Evolutionary conservation across 371 early-diverging fungal species (phyloP).

Genomic region (Sporodiniella umbellata): DNA sequence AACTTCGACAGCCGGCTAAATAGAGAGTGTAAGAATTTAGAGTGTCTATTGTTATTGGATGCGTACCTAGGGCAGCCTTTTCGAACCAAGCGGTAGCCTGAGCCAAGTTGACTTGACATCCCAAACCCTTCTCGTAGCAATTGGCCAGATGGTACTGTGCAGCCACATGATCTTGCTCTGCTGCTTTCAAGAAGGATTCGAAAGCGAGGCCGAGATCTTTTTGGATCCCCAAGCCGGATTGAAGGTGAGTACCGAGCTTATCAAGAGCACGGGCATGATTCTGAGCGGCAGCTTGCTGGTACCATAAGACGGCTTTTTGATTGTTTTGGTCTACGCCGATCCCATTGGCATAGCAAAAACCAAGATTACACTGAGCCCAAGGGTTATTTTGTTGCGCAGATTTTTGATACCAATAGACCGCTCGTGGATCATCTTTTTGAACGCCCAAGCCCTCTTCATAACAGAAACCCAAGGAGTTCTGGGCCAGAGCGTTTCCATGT

Average conservation of each 20-base stretch:
- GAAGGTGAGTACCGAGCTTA: constrained; percentile 80
- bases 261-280: constrained; percentile 74
- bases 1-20: constrained; percentile 49
- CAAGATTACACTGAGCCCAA: constrained; percentile 88
- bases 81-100: constrained; percentile 69
- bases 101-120: constrained; percentile 55
- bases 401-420: constrained; percentile 78
- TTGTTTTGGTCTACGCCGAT: constrained; percentile 64
- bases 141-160: constrained; percentile 66
- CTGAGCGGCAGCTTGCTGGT: constrained; percentile 64
- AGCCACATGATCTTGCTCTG: constrained; percentile 61
- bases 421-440: constrained; percentile 57
- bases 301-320: constrained; percentile 69
- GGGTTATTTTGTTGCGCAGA: constrained; percentile 80
- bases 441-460: constrained; percentile 80
- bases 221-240: constrained; percentile 70
- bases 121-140: constrained; percentile 69
- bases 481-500: constrained; percentile 74
- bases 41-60: not conserved
- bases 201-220: constrained; percentile 58
- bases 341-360: constrained; percentile 85
- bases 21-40: not conserved
- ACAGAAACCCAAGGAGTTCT: constrained; percentile 83
- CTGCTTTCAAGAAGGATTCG: constrained; percentile 57
- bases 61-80: constrained; percentile 56